A percentile compares a stretch with the other conserved stretches of the same genome.
Conservation (phyloP, 2,329 filamentous ascomycete species). For the Botrytis fabae region DNA sequence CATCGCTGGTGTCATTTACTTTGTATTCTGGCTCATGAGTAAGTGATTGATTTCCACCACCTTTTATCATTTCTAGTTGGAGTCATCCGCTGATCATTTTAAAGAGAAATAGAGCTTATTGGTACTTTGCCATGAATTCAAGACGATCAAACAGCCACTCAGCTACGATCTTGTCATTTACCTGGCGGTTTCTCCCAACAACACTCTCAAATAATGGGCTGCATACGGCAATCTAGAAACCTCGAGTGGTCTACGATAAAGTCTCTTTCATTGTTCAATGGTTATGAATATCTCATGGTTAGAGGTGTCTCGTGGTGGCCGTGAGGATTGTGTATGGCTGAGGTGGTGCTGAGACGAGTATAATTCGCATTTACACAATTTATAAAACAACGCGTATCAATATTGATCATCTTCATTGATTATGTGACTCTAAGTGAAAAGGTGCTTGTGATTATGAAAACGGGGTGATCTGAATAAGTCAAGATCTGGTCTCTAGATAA, state of each 20-base stretch:
- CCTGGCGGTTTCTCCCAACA: neutral
- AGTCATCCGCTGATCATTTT: neutral
- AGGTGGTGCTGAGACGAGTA: neutral
- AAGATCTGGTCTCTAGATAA: neutral
- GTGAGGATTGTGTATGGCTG: neutral
- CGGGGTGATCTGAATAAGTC: neutral
- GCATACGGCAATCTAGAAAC: neutral
- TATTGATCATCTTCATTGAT: neutral
- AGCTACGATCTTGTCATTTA: neutral
- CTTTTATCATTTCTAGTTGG: neutral
- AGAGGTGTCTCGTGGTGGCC: neutral
- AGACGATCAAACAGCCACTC: neutral
- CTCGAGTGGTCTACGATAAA: accelerated
- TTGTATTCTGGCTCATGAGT: neutral
- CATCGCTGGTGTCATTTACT: no score
- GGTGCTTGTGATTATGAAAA: neutral
- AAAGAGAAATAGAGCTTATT: neutral
- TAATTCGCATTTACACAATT: neutral
- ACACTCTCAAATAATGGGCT: neutral
- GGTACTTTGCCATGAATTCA: neutral
- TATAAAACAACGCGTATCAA: neutral
- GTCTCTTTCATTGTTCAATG: neutral
- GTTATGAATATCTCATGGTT: neutral
- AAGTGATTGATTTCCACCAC: neutral
- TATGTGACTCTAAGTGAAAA: neutral